Conservation (phyloP, 208 protist species). For the Trypanosoma theileri region DNA sequence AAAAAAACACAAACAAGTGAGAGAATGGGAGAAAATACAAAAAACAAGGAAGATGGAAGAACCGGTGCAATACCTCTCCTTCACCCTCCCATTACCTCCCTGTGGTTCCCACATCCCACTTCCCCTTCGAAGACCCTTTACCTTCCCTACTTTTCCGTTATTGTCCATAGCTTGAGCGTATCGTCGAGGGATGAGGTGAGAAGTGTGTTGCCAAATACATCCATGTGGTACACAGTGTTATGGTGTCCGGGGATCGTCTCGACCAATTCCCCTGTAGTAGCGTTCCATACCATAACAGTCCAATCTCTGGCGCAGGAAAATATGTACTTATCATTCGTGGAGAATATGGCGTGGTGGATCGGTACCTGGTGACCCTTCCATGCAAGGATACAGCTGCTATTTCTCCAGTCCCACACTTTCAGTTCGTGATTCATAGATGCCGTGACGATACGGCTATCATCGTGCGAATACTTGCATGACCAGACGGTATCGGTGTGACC, state of each 20-base stretch:
- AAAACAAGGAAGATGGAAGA: not conserved
- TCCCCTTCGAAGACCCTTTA: not conserved
- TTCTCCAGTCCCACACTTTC: slow-evolving; percentile 68
- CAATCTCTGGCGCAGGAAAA: slow-evolving; percentile 83
- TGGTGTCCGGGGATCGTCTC: slow-evolving; percentile 79
- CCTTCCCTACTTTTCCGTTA: slow-evolving; percentile 31
- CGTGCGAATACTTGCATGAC: slow-evolving; percentile 70
- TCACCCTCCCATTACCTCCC: not conserved
- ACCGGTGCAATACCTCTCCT: not conserved
- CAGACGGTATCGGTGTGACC: slow-evolving; percentile 88
- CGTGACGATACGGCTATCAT: slow-evolving; percentile 70
- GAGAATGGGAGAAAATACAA: not conserved
- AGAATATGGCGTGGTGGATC: slow-evolving; percentile 85
- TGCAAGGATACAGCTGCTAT: slow-evolving; percentile 50
- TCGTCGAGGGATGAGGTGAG: slow-evolving; percentile 83
- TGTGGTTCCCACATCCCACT: not conserved
- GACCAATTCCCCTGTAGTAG: slow-evolving; percentile 51
- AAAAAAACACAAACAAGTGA: not conserved
- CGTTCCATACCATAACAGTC: slow-evolving; percentile 82
- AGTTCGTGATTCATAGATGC: slow-evolving; percentile 87
- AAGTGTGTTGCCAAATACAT: slow-evolving; percentile 64
- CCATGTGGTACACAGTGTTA: slow-evolving; percentile 88
- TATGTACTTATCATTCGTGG: slow-evolving; percentile 78
- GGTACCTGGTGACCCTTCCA: slow-evolving; percentile 71
- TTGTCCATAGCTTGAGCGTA: slow-evolving; percentile 80